phyloP scores from a whole-genome alignment of 768 basidiomycete genomes.

The Xanthoconium stramineum region DNA sequence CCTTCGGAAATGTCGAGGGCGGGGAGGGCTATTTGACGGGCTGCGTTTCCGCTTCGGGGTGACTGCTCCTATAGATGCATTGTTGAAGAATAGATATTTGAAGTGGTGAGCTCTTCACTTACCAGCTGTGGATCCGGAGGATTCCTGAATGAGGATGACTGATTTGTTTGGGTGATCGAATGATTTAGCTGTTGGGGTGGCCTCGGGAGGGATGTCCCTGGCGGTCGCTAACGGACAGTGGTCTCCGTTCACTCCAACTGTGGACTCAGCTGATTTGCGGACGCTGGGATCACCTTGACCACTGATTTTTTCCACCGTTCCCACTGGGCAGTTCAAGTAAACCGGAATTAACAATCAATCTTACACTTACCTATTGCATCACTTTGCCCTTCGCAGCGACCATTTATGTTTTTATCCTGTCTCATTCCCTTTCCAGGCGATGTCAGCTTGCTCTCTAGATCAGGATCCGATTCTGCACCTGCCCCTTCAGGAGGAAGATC shows the following conservation, averaged over 20 bases:
- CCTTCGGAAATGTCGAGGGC: not conserved
- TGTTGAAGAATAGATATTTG: not conserved
- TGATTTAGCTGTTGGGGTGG: not conserved
- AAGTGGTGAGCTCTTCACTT: not conserved
- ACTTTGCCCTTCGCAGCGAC: not conserved
- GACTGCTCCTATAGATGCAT: not conserved
- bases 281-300: not conserved
- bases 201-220: too few species aligned
- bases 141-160: not conserved
- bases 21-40: not conserved
- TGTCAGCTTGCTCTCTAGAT: not conserved
- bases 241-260: not conserved
- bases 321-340: not conserved
- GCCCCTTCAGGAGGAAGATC: not conserved
- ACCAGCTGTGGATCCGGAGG: not conserved
- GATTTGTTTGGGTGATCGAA: not conserved
- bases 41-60: not conserved
- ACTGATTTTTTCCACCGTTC: not conserved
- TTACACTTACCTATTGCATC: not conserved
- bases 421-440: not conserved
- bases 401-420: not conserved
- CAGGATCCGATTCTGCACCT: not conserved
- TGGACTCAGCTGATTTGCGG: not conserved
- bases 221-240: not conserved
- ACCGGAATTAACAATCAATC: not conserved